Evolutionary conservation across 192 early-diverging fungal genomes (phyloP).

Genomic region (Rhizoclosmatium globosum): DNA sequence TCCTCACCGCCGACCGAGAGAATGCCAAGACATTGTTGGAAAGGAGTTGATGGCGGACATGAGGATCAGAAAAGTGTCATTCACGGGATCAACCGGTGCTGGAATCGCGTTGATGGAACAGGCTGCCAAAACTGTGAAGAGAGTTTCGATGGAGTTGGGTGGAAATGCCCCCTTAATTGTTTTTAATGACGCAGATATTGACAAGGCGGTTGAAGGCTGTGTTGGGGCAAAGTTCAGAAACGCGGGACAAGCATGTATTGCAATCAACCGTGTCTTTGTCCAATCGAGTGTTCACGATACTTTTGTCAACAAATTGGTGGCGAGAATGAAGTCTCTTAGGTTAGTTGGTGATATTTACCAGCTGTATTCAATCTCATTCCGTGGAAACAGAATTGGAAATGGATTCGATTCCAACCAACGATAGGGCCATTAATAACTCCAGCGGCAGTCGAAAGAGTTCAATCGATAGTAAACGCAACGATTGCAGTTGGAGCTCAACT

Average conservation of each 20-base stretch:
- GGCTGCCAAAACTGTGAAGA: conserved; percentile 62
- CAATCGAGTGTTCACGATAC: conserved; percentile 45
- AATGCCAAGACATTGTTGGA: conserved; percentile 62
- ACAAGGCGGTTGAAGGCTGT: conserved; percentile 51
- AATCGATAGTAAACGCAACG: conserved; percentile 75
- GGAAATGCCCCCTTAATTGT: conserved; percentile 62
- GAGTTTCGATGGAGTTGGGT: conserved; percentile 56
- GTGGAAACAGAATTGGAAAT: conserved; percentile 64
- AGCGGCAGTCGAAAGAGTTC: conserved; percentile 73
- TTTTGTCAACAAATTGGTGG: conserved; percentile 57
- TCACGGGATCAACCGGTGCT: conserved; percentile 81
- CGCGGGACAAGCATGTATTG: conserved; percentile 58
- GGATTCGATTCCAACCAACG: conserved; percentile 68
- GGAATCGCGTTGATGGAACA: conserved; percentile 73
- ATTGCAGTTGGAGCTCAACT: conserved; percentile 71
- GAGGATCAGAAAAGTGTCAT: conserved; percentile 73
- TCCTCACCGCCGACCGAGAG: conserved; percentile 64
- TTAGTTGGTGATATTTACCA: neutral
- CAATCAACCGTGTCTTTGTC: conserved; percentile 55
- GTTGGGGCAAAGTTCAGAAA: conserved; percentile 52
- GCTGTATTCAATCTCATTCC: neutral
- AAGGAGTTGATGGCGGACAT: conserved; percentile 47
- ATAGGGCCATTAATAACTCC: conserved; percentile 86
- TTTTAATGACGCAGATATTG: conserved; percentile 55
- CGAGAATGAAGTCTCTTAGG: conserved; percentile 63